A percentile compares a stretch with the other conserved stretches of the same genome.
phyloP scores from a whole-genome alignment of 345 rosid genomes.

The Dovyalis caffra region DNA sequence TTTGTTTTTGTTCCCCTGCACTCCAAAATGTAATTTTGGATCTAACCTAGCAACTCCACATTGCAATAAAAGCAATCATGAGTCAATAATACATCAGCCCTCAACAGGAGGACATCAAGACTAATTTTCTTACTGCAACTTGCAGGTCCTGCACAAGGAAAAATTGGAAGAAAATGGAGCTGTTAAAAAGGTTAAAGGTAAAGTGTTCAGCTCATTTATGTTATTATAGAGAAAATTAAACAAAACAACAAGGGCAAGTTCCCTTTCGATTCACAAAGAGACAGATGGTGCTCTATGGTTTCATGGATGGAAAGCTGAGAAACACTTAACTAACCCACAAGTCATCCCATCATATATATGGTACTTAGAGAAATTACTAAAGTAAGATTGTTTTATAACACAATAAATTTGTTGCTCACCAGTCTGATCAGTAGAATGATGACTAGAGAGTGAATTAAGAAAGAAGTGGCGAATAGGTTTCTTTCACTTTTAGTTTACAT shows the following conservation, averaged over 20 bases:
- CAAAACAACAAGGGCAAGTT: neutral
- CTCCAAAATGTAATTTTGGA: neutral
- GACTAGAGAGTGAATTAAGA: neutral
- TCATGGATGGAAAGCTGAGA: neutral
- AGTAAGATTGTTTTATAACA: neutral
- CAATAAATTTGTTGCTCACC: neutral
- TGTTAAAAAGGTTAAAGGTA: slow-evolving; percentile 44
- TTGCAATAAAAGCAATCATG: slow-evolving; percentile 3
- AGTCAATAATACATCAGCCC: neutral
- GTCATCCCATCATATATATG: neutral
- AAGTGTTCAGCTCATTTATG: neutral
- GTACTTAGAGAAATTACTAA: neutral
- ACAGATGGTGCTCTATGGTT: neutral
- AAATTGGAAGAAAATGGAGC: slow-evolving; percentile 38
- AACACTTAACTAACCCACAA: neutral
- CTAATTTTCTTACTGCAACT: slow-evolving; percentile 21
- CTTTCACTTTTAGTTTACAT: neutral
- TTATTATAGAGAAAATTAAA: neutral
- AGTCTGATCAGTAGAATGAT: neutral
- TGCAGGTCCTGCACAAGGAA: slow-evolving; percentile 55
- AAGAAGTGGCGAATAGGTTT: neutral
- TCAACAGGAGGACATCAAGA: slow-evolving; percentile 5
- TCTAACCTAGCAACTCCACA: neutral
- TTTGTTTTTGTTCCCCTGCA: neutral
- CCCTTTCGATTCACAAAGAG: neutral